phyloP scores from a whole-genome alignment of 495 filamentous ascomycete species.

The Tetracladium setigerum region DNA sequence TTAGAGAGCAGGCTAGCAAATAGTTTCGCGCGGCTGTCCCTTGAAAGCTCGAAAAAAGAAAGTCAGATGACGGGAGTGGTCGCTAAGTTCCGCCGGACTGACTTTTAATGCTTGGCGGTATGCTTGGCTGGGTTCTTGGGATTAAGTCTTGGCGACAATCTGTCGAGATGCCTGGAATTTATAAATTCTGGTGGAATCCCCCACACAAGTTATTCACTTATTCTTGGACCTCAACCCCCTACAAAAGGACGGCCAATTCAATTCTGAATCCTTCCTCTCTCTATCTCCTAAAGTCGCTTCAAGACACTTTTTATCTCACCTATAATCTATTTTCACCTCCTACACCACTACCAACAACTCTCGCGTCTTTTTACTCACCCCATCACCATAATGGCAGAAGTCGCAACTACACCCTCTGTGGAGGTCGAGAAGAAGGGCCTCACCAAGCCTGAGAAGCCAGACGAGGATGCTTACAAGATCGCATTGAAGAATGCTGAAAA shows the following conservation, averaged over 20 bases:
- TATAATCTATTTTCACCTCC: neutral
- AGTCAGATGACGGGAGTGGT: slow-evolving; percentile 14
- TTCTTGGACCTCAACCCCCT: neutral
- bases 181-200: neutral
- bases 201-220: slow-evolving; percentile 16
- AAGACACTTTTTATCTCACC: neutral
- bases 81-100: neutral
- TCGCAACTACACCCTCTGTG: slow-evolving; percentile 16
- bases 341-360: neutral
- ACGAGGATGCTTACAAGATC: slow-evolving; percentile 63
- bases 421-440: slow-evolving; percentile 24
- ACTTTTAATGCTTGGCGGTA: neutral
- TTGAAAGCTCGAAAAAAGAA: neutral
- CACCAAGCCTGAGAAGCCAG: slow-evolving; percentile 61
- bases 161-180: too few relatives aligned
- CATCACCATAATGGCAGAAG: slow-evolving; percentile 18
- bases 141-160: neutral
- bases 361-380: neutral
- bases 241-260: too few relatives aligned
- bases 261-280: neutral
- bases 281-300: neutral
- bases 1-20: neutral
- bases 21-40: neutral
- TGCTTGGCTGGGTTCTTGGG: neutral
- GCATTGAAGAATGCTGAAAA: slow-evolving; percentile 72